Conservation (phyloP, 2,329 filamentous ascomycete genomes). For the Xylaria sp. region DNA sequence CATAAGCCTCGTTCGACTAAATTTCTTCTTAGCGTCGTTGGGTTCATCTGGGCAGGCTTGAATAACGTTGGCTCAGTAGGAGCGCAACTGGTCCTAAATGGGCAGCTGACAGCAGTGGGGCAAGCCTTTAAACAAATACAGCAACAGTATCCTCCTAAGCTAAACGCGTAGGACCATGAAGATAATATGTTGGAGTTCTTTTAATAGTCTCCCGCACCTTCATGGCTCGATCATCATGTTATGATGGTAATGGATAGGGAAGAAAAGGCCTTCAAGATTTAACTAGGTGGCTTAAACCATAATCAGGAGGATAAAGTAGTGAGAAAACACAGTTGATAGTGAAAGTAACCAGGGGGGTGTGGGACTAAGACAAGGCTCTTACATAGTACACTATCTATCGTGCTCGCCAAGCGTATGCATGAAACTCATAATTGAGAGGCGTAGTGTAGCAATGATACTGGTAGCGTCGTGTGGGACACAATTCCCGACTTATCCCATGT, state of each 20-base stretch:
- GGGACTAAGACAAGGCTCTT: slow-evolving; percentile 29
- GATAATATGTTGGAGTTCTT: not conserved
- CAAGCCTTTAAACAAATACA: slow-evolving; percentile 5
- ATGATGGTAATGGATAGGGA: not conserved
- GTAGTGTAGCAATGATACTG: slow-evolving; percentile 12
- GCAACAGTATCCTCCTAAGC: slow-evolving; percentile 8
- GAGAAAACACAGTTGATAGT: too few relatives aligned
- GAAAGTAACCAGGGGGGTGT: slow-evolving; percentile 16
- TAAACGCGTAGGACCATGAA: not conserved
- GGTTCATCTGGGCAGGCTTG: slow-evolving; percentile 7
- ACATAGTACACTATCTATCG: slow-evolving; percentile 10
- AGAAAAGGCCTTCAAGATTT: not conserved
- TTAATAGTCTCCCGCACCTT: not conserved
- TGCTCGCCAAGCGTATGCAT: slow-evolving; percentile 33
- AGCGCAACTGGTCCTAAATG: not conserved
- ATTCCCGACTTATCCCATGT: slow-evolving; percentile 29
- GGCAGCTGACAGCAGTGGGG: slow-evolving; percentile 1
- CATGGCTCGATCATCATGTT: not conserved
- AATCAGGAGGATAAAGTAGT: too few relatives aligned
- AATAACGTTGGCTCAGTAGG: slow-evolving; percentile 1
- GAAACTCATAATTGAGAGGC: slow-evolving; percentile 31
- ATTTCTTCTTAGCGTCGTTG: not conserved
- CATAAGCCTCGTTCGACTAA: not conserved
- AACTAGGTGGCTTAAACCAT: too few relatives aligned
- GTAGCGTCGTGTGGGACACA: slow-evolving; percentile 14